Conservation (phyloP, 1,284 basidiomycete genomes). For the Gymnopus androsaceus region DNA sequence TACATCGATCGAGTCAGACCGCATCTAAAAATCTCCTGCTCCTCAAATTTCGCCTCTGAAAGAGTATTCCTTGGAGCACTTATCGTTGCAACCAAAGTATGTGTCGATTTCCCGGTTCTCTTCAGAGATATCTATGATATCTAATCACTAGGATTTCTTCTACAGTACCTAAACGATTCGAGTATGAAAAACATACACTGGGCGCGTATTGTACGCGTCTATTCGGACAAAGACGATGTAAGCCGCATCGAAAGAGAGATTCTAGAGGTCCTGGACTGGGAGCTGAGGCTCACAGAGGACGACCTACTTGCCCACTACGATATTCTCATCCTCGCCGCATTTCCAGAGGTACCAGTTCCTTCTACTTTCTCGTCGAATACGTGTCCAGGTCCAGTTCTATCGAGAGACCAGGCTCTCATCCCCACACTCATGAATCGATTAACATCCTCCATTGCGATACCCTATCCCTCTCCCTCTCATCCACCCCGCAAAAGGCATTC, state of each 20-base stretch:
- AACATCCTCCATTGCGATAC: background rate
- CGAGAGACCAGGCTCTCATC: too few relatives aligned
- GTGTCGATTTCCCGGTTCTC: conserved; percentile 24
- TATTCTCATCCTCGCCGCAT: background rate
- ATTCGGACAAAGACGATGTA: conserved; percentile 72
- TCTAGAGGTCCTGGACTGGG: conserved; percentile 73
- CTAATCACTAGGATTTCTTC: too few relatives aligned
- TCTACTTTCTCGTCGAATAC: too few relatives aligned
- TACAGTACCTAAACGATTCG: conserved; percentile 72
- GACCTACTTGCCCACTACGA: conserved; percentile 63
- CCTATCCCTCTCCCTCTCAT: background rate
- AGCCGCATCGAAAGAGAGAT: conserved; percentile 78
- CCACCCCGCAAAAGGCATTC: background rate
- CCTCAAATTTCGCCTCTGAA: conserved; percentile 72
- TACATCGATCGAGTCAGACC: conserved; percentile 72
- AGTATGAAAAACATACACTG: conserved; percentile 77
- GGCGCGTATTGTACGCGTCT: conserved; percentile 72
- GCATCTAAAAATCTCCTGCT: conserved; percentile 71
- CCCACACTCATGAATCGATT: background rate
- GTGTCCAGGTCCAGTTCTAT: too few relatives aligned
- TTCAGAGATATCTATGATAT: background rate
- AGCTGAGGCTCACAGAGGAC: conserved; percentile 60
- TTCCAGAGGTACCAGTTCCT: background rate
- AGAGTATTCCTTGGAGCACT: conserved; percentile 74
- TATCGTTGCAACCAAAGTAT: conserved; percentile 71